A percentile compares a stretch with the other conserved stretches of the same genome.
phyloP scores from a whole-genome alignment of 2,329 filamentous ascomycete species.

The Amauroascus niger region DNA sequence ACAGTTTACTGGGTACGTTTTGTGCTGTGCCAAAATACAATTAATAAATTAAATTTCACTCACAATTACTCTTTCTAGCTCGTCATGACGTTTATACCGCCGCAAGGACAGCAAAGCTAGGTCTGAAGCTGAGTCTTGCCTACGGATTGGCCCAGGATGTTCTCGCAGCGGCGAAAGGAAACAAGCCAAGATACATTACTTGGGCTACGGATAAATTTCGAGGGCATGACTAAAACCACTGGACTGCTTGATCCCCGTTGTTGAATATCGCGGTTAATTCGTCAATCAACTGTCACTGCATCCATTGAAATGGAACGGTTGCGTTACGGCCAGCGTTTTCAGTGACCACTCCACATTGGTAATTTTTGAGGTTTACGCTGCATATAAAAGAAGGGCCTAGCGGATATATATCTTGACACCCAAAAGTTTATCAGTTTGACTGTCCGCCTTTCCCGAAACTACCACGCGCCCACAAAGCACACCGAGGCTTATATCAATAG shows the following conservation, averaged over 20 bases:
- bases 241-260: background rate
- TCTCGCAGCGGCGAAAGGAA: slow-evolving; percentile 58
- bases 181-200: slow-evolving; percentile 59
- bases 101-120: slow-evolving; percentile 68
- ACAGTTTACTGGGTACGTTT: slow-evolving; percentile 71
- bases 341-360: background rate
- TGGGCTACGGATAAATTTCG: slow-evolving; percentile 8
- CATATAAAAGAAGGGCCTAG: background rate
- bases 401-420: background rate
- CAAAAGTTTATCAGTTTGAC: background rate
- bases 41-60: slow-evolving; percentile 9
- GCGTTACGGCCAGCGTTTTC: background rate
- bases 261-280: background rate
- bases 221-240: background rate
- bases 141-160: slow-evolving; percentile 77
- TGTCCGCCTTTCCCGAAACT: background rate
- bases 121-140: slow-evolving; percentile 64
- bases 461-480: background rate
- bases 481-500: background rate
- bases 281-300: background rate
- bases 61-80: slow-evolving; percentile 43
- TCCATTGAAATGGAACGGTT: background rate
- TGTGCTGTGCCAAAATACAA: slow-evolving; percentile 5
- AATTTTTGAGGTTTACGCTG: background rate
- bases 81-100: slow-evolving; percentile 68